Evolutionary conservation across 2,329 filamentous ascomycete genomes (phyloP), one percentile per base, ranked within the genome.

Genomic region (Plenodomus lindquistii): DNA sequence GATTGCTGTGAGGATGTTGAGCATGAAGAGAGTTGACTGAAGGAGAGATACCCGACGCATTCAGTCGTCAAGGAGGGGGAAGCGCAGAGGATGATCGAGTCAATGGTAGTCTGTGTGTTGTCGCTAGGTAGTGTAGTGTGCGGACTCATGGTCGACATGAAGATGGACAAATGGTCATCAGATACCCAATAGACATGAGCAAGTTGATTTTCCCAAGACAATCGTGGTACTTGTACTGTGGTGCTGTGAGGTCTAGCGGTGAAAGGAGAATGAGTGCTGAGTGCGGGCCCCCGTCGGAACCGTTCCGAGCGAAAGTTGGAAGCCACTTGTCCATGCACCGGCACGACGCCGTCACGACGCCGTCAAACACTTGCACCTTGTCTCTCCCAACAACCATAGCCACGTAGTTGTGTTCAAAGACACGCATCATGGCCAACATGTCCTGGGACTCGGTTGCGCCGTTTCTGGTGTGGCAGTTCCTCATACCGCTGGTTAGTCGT

Each of bases 381-480:
- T 31, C 27, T n/a, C n/a, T n/a, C 6, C 6, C 27, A 11, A 4
- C 27, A 4, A 31, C 15, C 27, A 31, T 15, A 8, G 27, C 27
- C 4, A 15, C 27, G n/a, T n/a, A n/a, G n/a, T n/a, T n/a, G n/a
- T n/a, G 27, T 13, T 31, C 27, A 15, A 31, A 8, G 9, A 8
- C 27, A 24, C 4, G 10, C 27, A 55, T 29, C 18, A 68, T 69
- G 66, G 59, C 54, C n/a, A 63, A 45, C 20, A 37, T 68, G 24
- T 67, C 67, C 1, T 65, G 62, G 57, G 68, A 71, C 43, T 60
- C 66, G 1, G 27, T 71, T 3, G 60, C 55, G 0, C 65, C 67
- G 8, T 68, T 71, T 20, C 37, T 70, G 1, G 57, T 70, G 22
- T 72, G 67, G 67, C 67, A 72, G 48, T 66, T 71, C 27, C 46